Percentiles rank a stretch among this genome's conserved stretches.
Conservation (phyloP, 2,329 filamentous ascomycete genomes). For the Trichophyton mentagrophytes region DNA sequence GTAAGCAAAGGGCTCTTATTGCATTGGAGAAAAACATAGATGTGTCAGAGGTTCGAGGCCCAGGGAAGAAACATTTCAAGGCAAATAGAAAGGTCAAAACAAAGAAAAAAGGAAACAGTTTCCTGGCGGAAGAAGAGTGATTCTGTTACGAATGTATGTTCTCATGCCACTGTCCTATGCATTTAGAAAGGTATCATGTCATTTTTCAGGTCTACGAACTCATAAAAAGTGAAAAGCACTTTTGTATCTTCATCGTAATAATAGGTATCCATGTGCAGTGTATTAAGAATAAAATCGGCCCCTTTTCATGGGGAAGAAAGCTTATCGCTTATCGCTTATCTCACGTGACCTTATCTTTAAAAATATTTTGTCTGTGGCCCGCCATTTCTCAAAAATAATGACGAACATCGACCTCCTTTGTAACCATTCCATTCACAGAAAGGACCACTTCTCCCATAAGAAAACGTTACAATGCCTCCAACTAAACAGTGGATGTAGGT, state of each 20-base stretch:
- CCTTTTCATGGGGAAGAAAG: background rate
- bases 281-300: background rate
- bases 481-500: conserved; percentile 14
- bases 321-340: background rate
- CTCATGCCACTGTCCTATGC: background rate
- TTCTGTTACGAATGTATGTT: background rate
- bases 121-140: conserved; percentile 12
- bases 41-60: conserved; percentile 56
- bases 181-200: background rate
- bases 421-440: background rate
- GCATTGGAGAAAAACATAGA: conserved; percentile 79
- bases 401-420: background rate
- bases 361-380: conserved; percentile 1
- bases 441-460: background rate
- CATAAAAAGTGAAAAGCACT: background rate
- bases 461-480: conserved; percentile 12
- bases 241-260: background rate
- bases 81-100: conserved; percentile 27
- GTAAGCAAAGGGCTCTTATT: conserved; percentile 66
- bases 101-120: conserved; percentile 17
- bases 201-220: background rate
- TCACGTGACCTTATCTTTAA: conserved; percentile 6
- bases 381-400: background rate
- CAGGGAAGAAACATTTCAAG: conserved; percentile 70
- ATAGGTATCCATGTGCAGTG: too few relatives aligned